A percentile compares a stretch with the other conserved stretches of the same genome.
Conservation (phyloP, 768 basidiomycete genomes). For the Dentipellis sp. region DNA sequence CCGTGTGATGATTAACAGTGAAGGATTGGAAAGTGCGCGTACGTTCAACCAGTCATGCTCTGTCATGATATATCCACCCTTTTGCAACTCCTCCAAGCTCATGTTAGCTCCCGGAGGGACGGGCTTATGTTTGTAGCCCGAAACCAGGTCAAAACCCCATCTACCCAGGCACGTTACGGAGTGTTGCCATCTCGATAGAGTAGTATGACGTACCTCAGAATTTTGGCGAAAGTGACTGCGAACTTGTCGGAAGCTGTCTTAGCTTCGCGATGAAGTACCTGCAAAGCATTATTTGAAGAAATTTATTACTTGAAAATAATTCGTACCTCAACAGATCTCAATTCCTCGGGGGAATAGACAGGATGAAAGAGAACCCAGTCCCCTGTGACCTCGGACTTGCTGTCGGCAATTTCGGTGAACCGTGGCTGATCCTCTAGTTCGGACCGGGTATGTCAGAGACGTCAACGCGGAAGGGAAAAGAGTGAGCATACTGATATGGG, state of each 20-base stretch:
- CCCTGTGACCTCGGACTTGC: constrained; percentile 30
- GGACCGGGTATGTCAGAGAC: neutral
- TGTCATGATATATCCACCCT: constrained; percentile 64
- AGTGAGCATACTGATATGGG: neutral
- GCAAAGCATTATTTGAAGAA: neutral
- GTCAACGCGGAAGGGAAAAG: neutral
- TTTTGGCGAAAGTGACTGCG: constrained; percentile 52
- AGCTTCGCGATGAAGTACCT: constrained; percentile 66
- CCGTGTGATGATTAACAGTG: neutral
- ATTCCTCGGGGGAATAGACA: constrained; percentile 71
- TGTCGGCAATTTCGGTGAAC: neutral
- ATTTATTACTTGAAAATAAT: neutral
- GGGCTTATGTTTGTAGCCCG: constrained; percentile 72
- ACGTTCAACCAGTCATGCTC: constrained; percentile 73
- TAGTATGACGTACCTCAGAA: constrained; percentile 32
- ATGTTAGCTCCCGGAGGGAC: constrained; percentile 54
- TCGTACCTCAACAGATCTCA: constrained; percentile 61
- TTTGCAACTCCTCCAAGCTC: constrained; percentile 63
- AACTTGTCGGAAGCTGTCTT: constrained; percentile 65
- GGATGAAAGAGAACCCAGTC: constrained; percentile 94
- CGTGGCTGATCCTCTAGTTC: neutral
- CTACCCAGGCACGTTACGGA: constrained; percentile 21
- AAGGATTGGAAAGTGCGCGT: neutral
- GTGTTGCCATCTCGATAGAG: neutral
- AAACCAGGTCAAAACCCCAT: constrained; percentile 72